A percentile compares a stretch with the other conserved stretches of the same genome.
These are phyloP conservation scores for Primulina huaijiensis DNA, from an alignment of 257 asterid species.

Conservation along the genomic window DNA sequence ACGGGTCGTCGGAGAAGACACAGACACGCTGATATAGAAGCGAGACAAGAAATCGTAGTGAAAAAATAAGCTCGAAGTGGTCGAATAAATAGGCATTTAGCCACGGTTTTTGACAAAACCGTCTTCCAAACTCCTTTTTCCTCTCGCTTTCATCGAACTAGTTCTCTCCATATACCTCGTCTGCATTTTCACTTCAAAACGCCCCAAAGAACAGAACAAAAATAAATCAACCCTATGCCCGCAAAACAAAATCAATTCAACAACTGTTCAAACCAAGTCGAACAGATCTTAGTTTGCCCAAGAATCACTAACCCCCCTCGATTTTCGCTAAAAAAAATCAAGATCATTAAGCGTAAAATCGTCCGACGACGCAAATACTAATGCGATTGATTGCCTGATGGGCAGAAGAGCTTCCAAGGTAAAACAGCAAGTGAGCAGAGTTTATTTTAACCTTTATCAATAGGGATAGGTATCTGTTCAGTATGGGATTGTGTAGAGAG, in stretches of 20 bases:
- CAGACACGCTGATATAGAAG: too few relatives aligned
- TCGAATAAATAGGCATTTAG: too few relatives aligned
- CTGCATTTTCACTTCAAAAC: constrained; percentile 57
- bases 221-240: constrained; percentile 8
- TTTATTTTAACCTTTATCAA: not conserved
- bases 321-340: constrained; percentile 21
- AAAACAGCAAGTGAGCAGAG: not conserved
- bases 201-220: constrained; percentile 13
- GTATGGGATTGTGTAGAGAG: not conserved
- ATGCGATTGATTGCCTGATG: not conserved
- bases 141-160: constrained; percentile 64
- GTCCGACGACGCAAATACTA: not conserved
- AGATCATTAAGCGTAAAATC: constrained; percentile 29
- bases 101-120: too few relatives aligned
- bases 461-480: not conserved
- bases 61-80: too few relatives aligned
- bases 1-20: too few relatives aligned
- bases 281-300: constrained; percentile 29
- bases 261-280: constrained; percentile 9
- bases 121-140: constrained; percentile 77
- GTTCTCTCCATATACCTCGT: constrained; percentile 85
- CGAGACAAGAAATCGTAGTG: too few relatives aligned
- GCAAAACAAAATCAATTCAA: constrained; percentile 14
- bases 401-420: not conserved
- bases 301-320: constrained; percentile 17